Base-by-base conservation (phyloP, 257 asterid species). In the Solanum virginianum region DNA sequence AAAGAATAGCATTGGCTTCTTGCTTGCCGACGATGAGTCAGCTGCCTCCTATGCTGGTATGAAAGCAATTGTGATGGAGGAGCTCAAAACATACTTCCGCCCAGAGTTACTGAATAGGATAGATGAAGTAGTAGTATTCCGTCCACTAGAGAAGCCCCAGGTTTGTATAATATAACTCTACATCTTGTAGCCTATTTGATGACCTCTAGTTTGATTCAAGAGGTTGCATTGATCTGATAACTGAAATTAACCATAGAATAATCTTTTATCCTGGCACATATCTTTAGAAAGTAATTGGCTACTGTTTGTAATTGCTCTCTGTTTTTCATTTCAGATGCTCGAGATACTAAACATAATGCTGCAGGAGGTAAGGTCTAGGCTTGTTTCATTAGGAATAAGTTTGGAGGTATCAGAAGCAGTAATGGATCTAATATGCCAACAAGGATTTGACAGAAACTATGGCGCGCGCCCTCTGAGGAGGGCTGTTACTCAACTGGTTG, bases 401-500 rank as follows among this genome's bases (percentile, higher is more conserved):
- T 86, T 97, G 89, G 98, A 97, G 93, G 94, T 97, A 60, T 95
- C 99, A n/a, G 93, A 94, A 84, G 89, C 97, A 24, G 85, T 89
- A 47, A 87, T 89, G 92, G 97, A 95, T 69, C 86, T 94, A 26
- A 89, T 97, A 79, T 97, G 99, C 88, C 82, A 92, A 85, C 97
- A 94, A 87, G 99, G 99, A 11, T 97, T 91, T 24, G 99, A 97
- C 88, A 90, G 94, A 88, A 92, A 94, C 79, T 97, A 97, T 71
- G 99, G 99, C 1, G 99, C 99, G 10, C 95, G 98, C 51, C 98
- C 99, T 41, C 96, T 97, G 16, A 90, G 99, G 84, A 89, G 99
- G 84, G 97, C 97, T 1, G 93, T 95, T n/a, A 93, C 99, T 12
- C 92, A 63, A 12, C 88, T 95, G 43, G 85, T 95, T 69, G 98